These are phyloP conservation scores for Astrothelium macrocarpum DNA, from an alignment of 495 filamentous ascomycete genomes.

Conservation along the genomic window DNA sequence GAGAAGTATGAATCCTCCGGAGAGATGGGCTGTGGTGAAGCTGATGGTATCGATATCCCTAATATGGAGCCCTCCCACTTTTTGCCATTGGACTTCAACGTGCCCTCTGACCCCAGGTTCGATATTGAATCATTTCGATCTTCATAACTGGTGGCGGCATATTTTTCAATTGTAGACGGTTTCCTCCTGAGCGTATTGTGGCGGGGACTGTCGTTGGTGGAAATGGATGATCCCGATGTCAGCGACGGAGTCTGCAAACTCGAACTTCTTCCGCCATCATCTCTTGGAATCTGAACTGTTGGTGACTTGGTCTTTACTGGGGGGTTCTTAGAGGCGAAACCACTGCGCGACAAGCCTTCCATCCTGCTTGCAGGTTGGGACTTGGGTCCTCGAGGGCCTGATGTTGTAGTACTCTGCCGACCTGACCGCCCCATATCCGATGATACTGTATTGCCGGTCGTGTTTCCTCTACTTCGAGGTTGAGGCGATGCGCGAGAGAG, in stretches of 20 bases:
- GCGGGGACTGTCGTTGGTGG: conserved; percentile 30
- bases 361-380: not conserved
- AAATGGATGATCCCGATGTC: conserved; percentile 32
- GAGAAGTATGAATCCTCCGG: conserved; percentile 13
- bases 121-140: conserved; percentile 7
- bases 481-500: not conserved
- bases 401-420: not conserved
- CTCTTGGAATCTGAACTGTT: conserved; percentile 15
- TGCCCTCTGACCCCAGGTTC: conserved; percentile 9
- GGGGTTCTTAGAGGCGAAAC: not conserved
- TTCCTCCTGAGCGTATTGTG: conserved; percentile 29
- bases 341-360: not conserved
- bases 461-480: not conserved
- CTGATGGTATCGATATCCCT: conserved; percentile 31
- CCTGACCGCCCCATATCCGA: not conserved
- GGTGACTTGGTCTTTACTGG: not conserved
- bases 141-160: conserved; percentile 17
- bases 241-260: conserved; percentile 29
- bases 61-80: conserved; percentile 26
- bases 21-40: conserved; percentile 8
- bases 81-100: conserved; percentile 18
- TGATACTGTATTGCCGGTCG: not conserved
- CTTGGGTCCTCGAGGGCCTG: not conserved
- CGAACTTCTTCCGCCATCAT: not conserved
- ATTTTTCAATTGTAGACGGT: conserved; percentile 24